Evolutionary conservation across 768 basidiomycete species (phyloP), one percentile per base, ranked within the genome.

Genomic region (Serendipita sp.): DNA sequence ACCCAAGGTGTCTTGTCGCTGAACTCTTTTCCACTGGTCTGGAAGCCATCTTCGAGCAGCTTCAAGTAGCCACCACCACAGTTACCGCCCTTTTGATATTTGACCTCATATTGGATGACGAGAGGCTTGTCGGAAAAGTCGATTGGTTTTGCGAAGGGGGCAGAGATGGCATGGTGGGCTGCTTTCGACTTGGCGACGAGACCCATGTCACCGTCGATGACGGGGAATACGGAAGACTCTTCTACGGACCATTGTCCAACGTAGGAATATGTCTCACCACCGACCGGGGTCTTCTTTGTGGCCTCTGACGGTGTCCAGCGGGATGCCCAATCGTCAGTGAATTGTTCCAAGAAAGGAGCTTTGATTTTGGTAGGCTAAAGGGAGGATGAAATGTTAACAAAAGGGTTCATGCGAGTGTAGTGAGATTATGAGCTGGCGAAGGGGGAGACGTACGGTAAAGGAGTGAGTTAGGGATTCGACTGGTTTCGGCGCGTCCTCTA

Each of bases 41-140:
- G 91, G 84, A 93, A 93, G 66, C 92, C 92, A 70, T 92, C 86
- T 72, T 89, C 86, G 48, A 99, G 83, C 65, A 98, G 85, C 77
- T 98, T 99, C 78, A 98, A 77, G 77, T 99, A 99, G 45, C 96
- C 96, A 78, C 96, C 96, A 75, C 96, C 96, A 71, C 96, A 98
- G 77, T 96, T 96, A 56, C 96, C 91, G 47, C 95, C 94, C 76
- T 97, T 93, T 80, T 99, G 94, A 75, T 96, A 93, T 78, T 98
- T 95, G 78, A 96, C 96, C 74, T 99, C 96, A 71, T 99, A 99
- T 73, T 96, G 93, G 18, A 98, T 87, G 68, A 98, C 93, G 51
- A 98, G 80, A 48, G 94, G 88, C 76, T 94, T 81, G 65, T 82
- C 77, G 70, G 80, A 81, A 77, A 94, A 90, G 79, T 88, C 85